Evolutionary conservation across 306 rosid species (phyloP).

Genomic region (Prosopis cineraria): DNA sequence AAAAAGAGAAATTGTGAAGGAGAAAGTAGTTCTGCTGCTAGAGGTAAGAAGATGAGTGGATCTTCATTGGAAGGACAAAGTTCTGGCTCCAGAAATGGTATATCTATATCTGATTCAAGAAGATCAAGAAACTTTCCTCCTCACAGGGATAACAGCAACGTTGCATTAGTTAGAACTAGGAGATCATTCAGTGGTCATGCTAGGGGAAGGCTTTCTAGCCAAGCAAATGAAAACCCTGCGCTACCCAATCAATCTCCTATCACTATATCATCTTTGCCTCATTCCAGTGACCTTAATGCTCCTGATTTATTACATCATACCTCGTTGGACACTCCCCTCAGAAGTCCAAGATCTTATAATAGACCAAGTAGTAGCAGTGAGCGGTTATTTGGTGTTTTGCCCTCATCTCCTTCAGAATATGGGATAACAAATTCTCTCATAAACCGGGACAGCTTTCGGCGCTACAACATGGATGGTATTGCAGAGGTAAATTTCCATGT

Average conservation of each 20-base stretch:
- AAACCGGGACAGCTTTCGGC: slow-evolving; percentile 61
- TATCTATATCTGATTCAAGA: slow-evolving; percentile 77
- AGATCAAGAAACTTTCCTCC: slow-evolving; percentile 57
- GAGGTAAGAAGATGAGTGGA: slow-evolving; percentile 79
- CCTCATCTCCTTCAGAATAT: slow-evolving; percentile 51
- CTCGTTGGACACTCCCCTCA: slow-evolving; percentile 50
- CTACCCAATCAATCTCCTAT: slow-evolving; percentile 44
- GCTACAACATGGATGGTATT: slow-evolving; percentile 81
- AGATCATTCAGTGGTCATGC: slow-evolving; percentile 52
- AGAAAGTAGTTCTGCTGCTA: slow-evolving; percentile 74
- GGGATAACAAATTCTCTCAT: slow-evolving; percentile 58
- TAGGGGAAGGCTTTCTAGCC: slow-evolving; percentile 61
- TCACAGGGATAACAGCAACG: slow-evolving; percentile 52
- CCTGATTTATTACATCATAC: slow-evolving; percentile 47
- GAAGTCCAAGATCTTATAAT: slow-evolving; percentile 48
- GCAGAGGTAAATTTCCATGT: slow-evolving; percentile 67
- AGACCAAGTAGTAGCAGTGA: slow-evolving; percentile 59
- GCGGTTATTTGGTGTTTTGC: slow-evolving; percentile 49
- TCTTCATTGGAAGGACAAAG: slow-evolving; percentile 54
- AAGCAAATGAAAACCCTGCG: slow-evolving; percentile 54
- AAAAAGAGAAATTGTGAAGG: slow-evolving; percentile 76
- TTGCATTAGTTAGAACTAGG: slow-evolving; percentile 60
- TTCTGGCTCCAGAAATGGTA: slow-evolving; percentile 55
- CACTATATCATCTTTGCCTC: slow-evolving; percentile 50
- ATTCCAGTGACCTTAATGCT: slow-evolving; percentile 48